Evolutionary conservation across 2,329 filamentous ascomycete species (phyloP), one percentile per base, ranked within the genome.

Genomic region (Clarireedia sp.): DNA sequence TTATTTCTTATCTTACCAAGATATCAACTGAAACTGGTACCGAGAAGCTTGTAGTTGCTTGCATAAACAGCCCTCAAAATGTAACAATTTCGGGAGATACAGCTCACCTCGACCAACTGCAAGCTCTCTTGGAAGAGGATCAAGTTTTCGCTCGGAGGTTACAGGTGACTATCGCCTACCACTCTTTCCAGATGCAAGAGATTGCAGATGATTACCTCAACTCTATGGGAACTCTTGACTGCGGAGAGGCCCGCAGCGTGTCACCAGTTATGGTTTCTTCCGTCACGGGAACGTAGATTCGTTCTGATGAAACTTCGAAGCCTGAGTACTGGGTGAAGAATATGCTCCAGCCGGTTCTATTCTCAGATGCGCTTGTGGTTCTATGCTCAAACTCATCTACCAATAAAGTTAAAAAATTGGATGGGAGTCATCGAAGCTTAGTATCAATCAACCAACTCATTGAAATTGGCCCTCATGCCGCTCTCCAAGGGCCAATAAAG

Each of bases 301-400:
- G 24, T n/a, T 7, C 19, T 21, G 10, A 48, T 19, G 36, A 48
- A 23, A 40, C 54, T 9, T 14, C 4, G 24, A n/a, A 48, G n/a
- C 59, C 64, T 1, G 47, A 60, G 0, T 78, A 78, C 59, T 78
- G 76, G 76, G 65, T 68, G 2, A 57, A 64, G 3, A 78, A 78
- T 54, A 63, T 78, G 63, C 66, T 72, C 1, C 72, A 70, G 1
- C 70, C 70, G 1, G 76, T 78, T 8, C 64, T 69, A 8, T 78
- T 75, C 56, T 37, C 45, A 10, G 29, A 55, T 5, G 48, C 51
- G 5, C 14, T 44, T 9, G 51, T 37, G 16, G 23, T 23, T 29
- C 21, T 40, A 12, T 17, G 21, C 10, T 50, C 48, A 50, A 4
- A 21, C 17, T 12, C 12, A 5, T 12, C 24, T 17, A n/a, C 19